Base-by-base conservation (phyloP, 78 protist genomes). In the Anaeramoeba ignava region DNA sequence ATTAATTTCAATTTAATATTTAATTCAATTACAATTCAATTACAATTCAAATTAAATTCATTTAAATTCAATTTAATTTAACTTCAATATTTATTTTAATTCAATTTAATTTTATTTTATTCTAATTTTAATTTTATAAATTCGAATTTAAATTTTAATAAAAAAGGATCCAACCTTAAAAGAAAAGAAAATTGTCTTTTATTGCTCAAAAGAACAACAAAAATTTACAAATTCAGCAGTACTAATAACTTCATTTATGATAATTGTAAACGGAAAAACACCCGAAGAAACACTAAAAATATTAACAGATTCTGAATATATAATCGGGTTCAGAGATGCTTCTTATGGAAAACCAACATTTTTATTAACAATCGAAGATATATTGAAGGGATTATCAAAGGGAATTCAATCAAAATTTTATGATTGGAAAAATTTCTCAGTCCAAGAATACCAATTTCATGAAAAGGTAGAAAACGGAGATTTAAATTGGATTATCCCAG, bases 181-280 rank as follows among this genome's bases (percentile, higher is more conserved):
- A n/a, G n/a, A n/a, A n/a, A n/a, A n/a, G n/a, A n/a, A n/a, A n/a
- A n/a, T n/a, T n/a, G n/a, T n/a, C n/a, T n/a, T n/a, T n/a, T n/a
- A n/a, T n/a, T n/a, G n/a, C n/a, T n/a, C n/a, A n/a, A n/a, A n/a
- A n/a, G n/a, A n/a, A n/a, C n/a, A n/a, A n/a, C n/a, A n/a, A n/a
- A n/a, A n/a, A n/a, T n/a, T n/a, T n/a, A n/a, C 73, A 54, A 54
- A 54, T 54, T 54, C 73, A 54, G 73, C 73, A 54, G 73, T 54
- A 17, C 17, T 54, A 17, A 54, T 54, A 8, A 27, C 36, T 54
- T 54, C 73, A 54, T 54, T 54, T 54, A 54, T 54, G 17, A 54
- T 54, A 17, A 17, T 54, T 54, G 8, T 27, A 27, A 27, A 17
- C 73, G 8, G 36, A 17, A 54, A 27, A 8, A 54, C 36, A 8